Base-by-base conservation (phyloP, 148 eudicot genomes). In the Rhododendron simsii region DNA sequence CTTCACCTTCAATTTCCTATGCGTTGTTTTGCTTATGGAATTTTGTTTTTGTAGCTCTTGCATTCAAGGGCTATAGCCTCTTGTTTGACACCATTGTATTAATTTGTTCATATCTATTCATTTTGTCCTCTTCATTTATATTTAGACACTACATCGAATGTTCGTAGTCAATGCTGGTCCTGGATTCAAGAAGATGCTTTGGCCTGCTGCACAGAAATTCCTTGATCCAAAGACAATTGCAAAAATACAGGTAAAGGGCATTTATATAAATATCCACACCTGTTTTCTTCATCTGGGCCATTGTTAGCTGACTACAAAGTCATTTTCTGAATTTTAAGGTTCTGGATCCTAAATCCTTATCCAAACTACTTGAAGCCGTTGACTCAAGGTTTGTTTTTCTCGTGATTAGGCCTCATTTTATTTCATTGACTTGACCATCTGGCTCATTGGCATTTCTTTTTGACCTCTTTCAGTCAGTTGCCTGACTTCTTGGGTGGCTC, bases 131-230 rank as follows among this genome's bases (percentile, higher is more conserved):
- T 71, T 4, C 20, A 83, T 74, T 81, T 83, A 48, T 63, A 16
- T 73, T 35, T 91, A 95, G 98, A 95, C 98, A 23, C 89, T 95
- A 53, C 91, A 95, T 80, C 90, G 86, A 78, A 93, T 95, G 98
- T 93, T 87, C 87, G 88, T 95, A 85, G 95, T 94, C 28, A 95
- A 95, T 92, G 98, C 98, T 90, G 96, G 96, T 67, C 76, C 91
- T 80, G 95, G 90, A 69, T 95, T 95, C 80, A 95, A 91, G 88
- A 93, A 88, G 87, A 80, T 94, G 91, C 90, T 95, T 57, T 95
- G 98, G 98, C 94, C 95, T 82, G 94, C 94, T 57, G 95, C 93
- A 12, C 93, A 93, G 79, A 94, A 89, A 80, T 90, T 95, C 89
- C 90, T 95, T 85, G 98, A 94, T 88, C 73, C 92, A 73, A 95